Base-by-base conservation (phyloP, 805 yeast genomes). In the Kazachstania taianensis region DNA sequence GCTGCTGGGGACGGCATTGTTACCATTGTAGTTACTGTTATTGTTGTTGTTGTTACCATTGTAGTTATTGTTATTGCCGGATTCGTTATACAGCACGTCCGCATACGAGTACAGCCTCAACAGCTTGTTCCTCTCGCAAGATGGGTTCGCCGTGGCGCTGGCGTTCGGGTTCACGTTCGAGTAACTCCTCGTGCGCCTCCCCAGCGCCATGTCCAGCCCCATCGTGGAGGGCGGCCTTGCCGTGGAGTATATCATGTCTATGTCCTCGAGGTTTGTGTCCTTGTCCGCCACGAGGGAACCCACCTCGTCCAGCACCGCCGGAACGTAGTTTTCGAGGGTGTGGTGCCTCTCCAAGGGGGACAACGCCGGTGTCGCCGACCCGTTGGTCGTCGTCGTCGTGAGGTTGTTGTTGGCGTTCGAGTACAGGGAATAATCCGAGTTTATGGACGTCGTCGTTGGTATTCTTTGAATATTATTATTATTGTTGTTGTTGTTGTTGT, bases 231-330 rank as follows among this genome's bases (percentile, higher is more conserved):
- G 73, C 45, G 81, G 66, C 40, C 78, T 62, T n/a, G n/a, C n/a
- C n/a, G n/a, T n/a, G 20, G 78, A 62, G 44, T 77, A 75, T n/a
- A 82, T 74, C 62, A 84, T 73, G 41, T 81, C 89, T 7, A 82
- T 75, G 37, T 72, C 70, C 45, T 81, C 81, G 40, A 85, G 68
- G 48, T 79, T 73, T 6, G 81, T 66, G 32, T 65, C 60, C n/a
- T 59, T 48, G 49, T 75, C 77, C 13, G 79, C 72, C 26, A 76
- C 69, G 28, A 81, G 65, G 41, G 79, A 73, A 16, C 78, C 69
- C 3, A 87, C 71, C 13, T 94, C 84, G 49, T 83, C 94, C 46
- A 84, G 63, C 9, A 82, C 82, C 1, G 95, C 87, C 2, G 94
- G 81, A 16, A 83, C 81, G 46, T 61, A 75, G 55, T 85, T 81